These are phyloP conservation scores for Scutellaria barbata DNA, from an alignment of 257 asterid species.

Conservation along the genomic window DNA sequence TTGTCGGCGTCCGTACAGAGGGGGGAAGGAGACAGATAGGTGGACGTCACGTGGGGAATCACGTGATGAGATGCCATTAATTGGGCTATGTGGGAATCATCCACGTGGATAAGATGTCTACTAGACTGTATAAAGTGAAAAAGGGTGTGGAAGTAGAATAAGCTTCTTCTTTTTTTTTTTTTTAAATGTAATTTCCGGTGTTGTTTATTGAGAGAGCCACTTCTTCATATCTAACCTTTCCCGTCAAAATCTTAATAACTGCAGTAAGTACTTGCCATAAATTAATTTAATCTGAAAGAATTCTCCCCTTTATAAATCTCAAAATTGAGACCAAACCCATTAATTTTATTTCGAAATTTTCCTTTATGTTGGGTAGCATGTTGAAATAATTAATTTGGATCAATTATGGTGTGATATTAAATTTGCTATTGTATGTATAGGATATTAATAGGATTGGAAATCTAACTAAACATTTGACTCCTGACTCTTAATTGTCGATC, in stretches of 20 bases:
- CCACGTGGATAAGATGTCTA: conserved; percentile 40
- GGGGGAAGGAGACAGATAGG: conserved; percentile 36
- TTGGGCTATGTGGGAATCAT: conserved; percentile 40
- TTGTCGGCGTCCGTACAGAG: conserved; percentile 39
- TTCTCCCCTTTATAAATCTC: not conserved
- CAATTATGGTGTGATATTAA: no score
- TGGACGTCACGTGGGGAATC: conserved; percentile 60
- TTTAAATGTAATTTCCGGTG: not conserved
- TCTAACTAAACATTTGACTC: no score
- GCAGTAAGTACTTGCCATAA: not conserved
- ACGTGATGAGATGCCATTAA: conserved; percentile 63
- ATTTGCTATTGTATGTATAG: no score
- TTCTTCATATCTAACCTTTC: no score
- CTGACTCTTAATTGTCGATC: no score
- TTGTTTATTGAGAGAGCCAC: not conserved
- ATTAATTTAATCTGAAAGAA: not conserved
- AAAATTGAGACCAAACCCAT: not conserved
- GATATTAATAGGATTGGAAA: no score
- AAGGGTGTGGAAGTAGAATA: conserved; percentile 23
- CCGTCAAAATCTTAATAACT: not conserved
- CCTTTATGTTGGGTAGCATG: no score
- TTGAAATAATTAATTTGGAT: no score
- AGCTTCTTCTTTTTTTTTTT: not conserved
- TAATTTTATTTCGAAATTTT: no score
- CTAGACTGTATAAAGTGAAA: conserved; percentile 34